Base-by-base conservation (phyloP, 768 basidiomycete species). In the Tylopilus balloui region DNA sequence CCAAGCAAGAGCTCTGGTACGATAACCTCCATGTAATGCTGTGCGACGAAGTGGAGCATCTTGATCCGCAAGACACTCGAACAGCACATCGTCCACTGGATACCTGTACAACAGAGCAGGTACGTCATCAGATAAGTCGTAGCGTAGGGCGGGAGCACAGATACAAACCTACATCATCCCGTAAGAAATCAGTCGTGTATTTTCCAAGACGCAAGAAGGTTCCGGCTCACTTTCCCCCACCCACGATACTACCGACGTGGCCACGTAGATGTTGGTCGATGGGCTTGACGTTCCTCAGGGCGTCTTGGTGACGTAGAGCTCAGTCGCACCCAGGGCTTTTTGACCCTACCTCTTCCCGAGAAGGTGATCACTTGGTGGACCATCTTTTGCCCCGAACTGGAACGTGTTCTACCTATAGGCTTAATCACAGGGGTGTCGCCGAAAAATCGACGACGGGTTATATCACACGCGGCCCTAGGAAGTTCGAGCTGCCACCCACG, bases 381-480 rank as follows among this genome's bases (percentile, higher is more conserved):
- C 53, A 66, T 64, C n/a, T 37, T 64, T 65, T 3, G 59, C 53
- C 6, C 63, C 62, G 45, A 67, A 67, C 24, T 67, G 60, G 42
- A 69, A 65, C 56, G 36, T 69, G 67, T 10, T 63, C 63, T 7
- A 69, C 57, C 9, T 65, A n/a, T n/a, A n/a, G n/a, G n/a, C n/a
- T n/a, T n/a, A n/a, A n/a, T n/a, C n/a, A n/a, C n/a, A n/a, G n/a
- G n/a, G n/a, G n/a, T n/a, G n/a, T n/a, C 63, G 11, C 68, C 64
- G 25, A 68, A 25, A 6, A 31, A 32, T 32, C 31, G n/a, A n/a
- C n/a, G n/a, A n/a, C n/a, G n/a, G n/a, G n/a, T n/a, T n/a, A n/a
- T n/a, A n/a, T n/a, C n/a, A n/a, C n/a, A n/a, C n/a, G n/a, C n/a
- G n/a, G n/a, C n/a, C n/a, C n/a, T n/a, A n/a, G n/a, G n/a, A n/a